A percentile compares a stretch with the other conserved stretches of the same genome.
Conservation (phyloP, 192 early-diverging fungal species). For the Linnemannia elongata region DNA sequence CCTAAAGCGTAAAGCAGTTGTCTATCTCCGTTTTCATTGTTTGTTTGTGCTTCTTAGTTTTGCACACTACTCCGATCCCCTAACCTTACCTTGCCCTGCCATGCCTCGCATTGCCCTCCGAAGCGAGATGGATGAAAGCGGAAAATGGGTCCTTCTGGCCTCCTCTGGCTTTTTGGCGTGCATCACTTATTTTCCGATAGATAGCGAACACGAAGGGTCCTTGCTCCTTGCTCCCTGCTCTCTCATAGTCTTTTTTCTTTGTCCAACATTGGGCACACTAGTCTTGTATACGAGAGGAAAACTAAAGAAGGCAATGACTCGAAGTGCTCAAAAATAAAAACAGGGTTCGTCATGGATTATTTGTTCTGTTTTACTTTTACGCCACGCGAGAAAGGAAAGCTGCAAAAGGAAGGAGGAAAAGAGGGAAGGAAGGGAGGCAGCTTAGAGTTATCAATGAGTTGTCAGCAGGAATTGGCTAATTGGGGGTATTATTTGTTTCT, state of each 20-base stretch:
- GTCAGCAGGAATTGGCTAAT: background rate
- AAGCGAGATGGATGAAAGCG: background rate
- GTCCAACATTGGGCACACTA: background rate
- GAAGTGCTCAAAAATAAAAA: background rate
- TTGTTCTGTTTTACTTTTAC: background rate
- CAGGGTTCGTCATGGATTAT: background rate
- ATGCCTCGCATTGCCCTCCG: background rate
- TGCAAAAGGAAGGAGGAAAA: background rate
- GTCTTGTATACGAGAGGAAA: background rate
- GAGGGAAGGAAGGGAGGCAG: background rate
- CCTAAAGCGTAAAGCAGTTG: background rate
- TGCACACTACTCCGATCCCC: background rate
- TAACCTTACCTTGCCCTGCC: background rate
- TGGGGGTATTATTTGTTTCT: background rate
- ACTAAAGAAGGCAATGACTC: background rate
- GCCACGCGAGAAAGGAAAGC: background rate
- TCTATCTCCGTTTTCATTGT: background rate
- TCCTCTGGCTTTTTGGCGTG: no score
- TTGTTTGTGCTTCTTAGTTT: background rate
- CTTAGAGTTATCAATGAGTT: background rate
- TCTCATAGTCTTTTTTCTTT: background rate
- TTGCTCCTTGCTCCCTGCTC: background rate
- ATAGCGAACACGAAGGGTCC: background rate
- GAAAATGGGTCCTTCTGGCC: background rate
- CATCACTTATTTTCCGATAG: constrained; percentile 2